phyloP scores from a whole-genome alignment of 805 yeast genomes.

The Saturnispora hagleri region DNA sequence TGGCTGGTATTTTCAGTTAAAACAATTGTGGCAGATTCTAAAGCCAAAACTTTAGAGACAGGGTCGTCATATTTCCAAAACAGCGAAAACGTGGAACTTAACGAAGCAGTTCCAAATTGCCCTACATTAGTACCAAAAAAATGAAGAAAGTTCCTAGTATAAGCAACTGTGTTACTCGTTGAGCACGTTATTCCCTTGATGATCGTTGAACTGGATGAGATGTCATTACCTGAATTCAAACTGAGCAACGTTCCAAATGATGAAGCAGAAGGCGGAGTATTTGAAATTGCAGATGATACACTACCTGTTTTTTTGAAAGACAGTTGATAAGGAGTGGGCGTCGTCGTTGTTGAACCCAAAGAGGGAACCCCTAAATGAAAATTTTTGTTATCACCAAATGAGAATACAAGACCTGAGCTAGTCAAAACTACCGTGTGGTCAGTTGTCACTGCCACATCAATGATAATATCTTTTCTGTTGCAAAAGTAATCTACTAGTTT shows the following conservation, averaged over 20 bases:
- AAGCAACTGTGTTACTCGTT: conserved; percentile 57
- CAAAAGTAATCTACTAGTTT: conserved; percentile 10
- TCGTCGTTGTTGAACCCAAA: neutral
- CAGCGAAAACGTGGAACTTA: conserved; percentile 26
- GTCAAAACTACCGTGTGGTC: conserved; percentile 61
- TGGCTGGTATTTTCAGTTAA: conserved; percentile 43
- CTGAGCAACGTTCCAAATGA: conserved; percentile 13
- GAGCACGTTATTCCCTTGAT: conserved; percentile 51
- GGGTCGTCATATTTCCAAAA: conserved; percentile 36
- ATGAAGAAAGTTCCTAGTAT: conserved; percentile 36
- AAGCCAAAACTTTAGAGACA: conserved; percentile 50
- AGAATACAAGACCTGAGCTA: conserved; percentile 41
- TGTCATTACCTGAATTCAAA: neutral
- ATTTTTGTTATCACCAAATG: conserved; percentile 70
- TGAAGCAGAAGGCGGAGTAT: neutral
- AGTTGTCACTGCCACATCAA: conserved; percentile 43
- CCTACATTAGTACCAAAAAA: conserved; percentile 79
- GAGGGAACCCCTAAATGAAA: conserved; percentile 24
- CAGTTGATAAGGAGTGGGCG: neutral
- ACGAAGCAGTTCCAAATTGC: conserved; percentile 53
- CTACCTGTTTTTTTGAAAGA: neutral
- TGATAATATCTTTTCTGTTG: conserved; percentile 20
- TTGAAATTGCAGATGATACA: conserved; percentile 20
- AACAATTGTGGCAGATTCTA: conserved; percentile 63
- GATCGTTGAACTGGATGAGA: neutral